Base-by-base conservation (phyloP, 495 filamentous ascomycete genomes). In the Daldinia concentrica region DNA sequence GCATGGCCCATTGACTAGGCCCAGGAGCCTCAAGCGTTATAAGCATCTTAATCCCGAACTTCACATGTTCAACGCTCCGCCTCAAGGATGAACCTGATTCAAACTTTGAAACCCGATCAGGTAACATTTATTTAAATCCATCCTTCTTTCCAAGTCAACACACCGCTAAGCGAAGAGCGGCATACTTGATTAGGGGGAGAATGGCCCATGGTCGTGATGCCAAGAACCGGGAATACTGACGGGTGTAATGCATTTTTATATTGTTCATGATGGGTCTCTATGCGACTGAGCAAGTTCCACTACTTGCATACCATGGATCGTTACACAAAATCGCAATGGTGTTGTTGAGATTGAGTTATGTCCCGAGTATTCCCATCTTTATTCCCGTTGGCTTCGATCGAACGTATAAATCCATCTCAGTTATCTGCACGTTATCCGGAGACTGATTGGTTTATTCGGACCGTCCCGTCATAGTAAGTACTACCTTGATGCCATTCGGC, bases 371-470 rank as follows among this genome's bases (percentile, higher is more conserved):
- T 54, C 50, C 50, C 50, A 24, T 54, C 24, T 27, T 54, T 30
- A 54, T 54, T 54, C 12, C 27, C 50, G 15, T 29, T 54, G 26
- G 17, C 50, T 0, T 54, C 22, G 19, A 34, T 39, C 32, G 9
- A 58, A 58, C 11, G 41, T 27, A 58, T 58, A 36, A 14, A 48
- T 48, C 9, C 3, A 48, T 24, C 43, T 48, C 34, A 60, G 15
- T 45, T 45, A 41, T 54, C 15, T 26, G 43, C 15, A 24, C 12
- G 50, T n/a, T 54, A 54, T 29, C 22, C 6, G 19, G 37, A 26
- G 57, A n/a, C 57, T 45, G 57, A 60, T 60, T 60, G 57, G 57
- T 48, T n/a, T 19, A 43, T 45, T 45, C 26, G 26, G 37, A 30
- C 24, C 57, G 12, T 60, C 37, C 37, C 37, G 15, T 43, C 57